Evolutionary conservation across 495 filamentous ascomycete genomes (phyloP).

Genomic region (Neurospora terricola): DNA sequence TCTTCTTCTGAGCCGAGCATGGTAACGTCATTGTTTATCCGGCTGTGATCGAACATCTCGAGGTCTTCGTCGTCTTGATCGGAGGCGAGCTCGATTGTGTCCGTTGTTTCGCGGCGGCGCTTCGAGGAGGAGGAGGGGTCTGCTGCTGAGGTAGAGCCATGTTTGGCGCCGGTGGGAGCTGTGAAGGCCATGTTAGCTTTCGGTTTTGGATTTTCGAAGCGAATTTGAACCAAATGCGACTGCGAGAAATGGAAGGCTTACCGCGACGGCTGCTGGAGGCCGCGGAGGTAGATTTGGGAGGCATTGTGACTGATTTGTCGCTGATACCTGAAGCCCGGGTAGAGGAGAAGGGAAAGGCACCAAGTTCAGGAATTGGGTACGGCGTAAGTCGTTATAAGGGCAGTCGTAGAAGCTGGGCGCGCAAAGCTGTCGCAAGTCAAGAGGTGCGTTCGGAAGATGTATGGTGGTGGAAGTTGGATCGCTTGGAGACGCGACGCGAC

Average conservation of each 20-base stretch:
- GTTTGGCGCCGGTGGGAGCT: neutral
- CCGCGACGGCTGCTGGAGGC: neutral
- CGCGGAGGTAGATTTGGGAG: neutral
- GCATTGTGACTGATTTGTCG: neutral
- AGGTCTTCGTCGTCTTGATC: neutral
- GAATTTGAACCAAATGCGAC: neutral
- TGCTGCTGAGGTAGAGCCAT: neutral
- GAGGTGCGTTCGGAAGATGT: neutral
- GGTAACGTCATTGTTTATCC: neutral
- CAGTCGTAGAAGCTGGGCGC: neutral
- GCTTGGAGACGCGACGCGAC: conserved; percentile 1
- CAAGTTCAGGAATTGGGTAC: neutral
- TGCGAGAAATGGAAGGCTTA: neutral
- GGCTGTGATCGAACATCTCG: neutral
- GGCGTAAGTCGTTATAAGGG: neutral
- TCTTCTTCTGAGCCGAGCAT: neutral
- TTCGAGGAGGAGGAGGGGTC: neutral
- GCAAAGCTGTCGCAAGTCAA: neutral
- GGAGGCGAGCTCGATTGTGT: neutral
- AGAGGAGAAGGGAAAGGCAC: neutral
- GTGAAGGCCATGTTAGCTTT: neutral
- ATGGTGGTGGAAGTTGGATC: neutral
- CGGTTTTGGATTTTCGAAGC: neutral
- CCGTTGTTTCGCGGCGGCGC: neutral
- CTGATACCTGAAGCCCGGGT: neutral